Base-by-base conservation (phyloP, 352 stramenopile species). In the Pythium oligandrum region DNA sequence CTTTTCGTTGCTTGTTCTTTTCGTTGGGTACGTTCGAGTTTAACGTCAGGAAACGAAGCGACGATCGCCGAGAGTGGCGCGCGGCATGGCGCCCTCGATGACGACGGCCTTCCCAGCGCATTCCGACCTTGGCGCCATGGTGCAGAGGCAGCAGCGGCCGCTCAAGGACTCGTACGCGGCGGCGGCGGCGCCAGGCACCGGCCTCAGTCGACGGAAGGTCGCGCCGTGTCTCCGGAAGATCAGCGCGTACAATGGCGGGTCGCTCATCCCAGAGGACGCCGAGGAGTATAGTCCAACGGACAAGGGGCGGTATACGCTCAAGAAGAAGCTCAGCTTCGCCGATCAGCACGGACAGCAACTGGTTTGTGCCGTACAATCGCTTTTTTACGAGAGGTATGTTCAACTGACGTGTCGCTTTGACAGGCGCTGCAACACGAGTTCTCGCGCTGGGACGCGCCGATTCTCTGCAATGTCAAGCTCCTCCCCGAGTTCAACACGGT, bases 301-400 rank as follows among this genome's bases (percentile, higher is more conserved):
- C 57, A 48, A 40, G 58, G 71, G 57, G 70, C 69, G 33, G 59
- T 83, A 39, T 64, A 67, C 49, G 35, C 6, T 42, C 38, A 86
- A 86, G 62, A 86, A 86, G 53, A 57, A 59, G 38, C 61, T 86
- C 1, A 81, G 70, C 51, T 86, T 86, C 54, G 75, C 75, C 0
- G 75, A 86, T 55, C 73, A 86, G 47, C 64, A 70, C 48, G 75
- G 73, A 37, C 57, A 68, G 44, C 55, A 71, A 55, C 59, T 86
- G 52, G 75, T 86, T 55, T 32, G 58, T 55, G 53, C 3, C 11
- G 34, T 31, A 10, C 17, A 26, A 17, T 46, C 10, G 31, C 17
- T 48, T 40, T 48, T 6, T 39, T 8, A 8, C 4, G 10, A 38
- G 36, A 47, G 39, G 12, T n/a, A 53, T 40, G 10, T 11, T 56